phyloP scores from a whole-genome alignment of 768 basidiomycete genomes.

The Leccinum uliginosum region DNA sequence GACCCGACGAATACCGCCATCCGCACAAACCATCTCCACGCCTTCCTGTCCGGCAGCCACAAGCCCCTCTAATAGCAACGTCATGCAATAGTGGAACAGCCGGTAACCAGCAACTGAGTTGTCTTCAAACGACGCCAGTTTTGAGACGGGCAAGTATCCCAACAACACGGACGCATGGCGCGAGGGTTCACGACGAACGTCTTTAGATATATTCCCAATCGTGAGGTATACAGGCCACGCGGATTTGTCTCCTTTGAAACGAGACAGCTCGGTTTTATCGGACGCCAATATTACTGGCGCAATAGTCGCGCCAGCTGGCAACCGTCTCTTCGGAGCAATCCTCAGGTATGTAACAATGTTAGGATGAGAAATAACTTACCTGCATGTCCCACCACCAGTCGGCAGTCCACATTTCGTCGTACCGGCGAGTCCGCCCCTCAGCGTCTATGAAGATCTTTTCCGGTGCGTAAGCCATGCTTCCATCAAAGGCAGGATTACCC shows the following conservation, averaged over 20 bases:
- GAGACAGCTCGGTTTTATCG: background rate
- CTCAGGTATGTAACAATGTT: no score
- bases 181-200: rapidly evolving
- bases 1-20: no score
- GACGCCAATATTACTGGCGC: background rate
- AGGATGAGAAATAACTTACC: background rate
- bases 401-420: background rate
- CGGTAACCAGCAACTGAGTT: background rate
- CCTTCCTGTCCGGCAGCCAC: no score
- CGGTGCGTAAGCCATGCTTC: background rate
- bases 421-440: background rate
- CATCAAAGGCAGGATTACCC: background rate
- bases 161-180: background rate
- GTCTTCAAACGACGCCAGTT: background rate
- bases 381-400: background rate
- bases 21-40: no score
- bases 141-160: background rate
- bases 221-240: background rate
- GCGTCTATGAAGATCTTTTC: background rate
- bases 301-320: background rate
- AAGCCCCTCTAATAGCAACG: no score
- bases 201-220: background rate
- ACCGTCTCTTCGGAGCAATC: background rate
- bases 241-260: background rate
- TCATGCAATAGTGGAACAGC: no score